Evolutionary conservation across 2,329 filamentous ascomycete genomes (phyloP), one percentile per base, ranked within the genome.

Genomic region (Pseudogymnoascus sp.): DNA sequence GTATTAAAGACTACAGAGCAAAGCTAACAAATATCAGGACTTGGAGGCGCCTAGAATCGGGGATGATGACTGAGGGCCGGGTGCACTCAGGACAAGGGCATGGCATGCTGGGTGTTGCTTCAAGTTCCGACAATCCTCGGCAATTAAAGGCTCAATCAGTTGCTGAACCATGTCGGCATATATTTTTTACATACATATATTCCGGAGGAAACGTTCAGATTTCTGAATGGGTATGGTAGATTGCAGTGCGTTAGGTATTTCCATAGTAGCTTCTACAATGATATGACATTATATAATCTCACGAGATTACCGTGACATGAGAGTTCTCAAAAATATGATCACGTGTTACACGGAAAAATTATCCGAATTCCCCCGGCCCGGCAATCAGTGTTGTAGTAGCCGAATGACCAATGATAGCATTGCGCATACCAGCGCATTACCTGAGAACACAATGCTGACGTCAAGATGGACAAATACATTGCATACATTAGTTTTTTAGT

Each of bases 341-440:
- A 52, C 45, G 45, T 52, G 41, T 2, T 12, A 30, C n/a, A 30
- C 26, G 45, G 45, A 52, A 9, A 52, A 52, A 52, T 52, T 52
- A 52, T 52, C 45, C 45, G 45, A 52, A 15, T 52, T 52, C 30
- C 45, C 45, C 45, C 45, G 45, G 45, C 7, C 45, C 45, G 45
- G 45, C n/a, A 52, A 52, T 52, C 18, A 15, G 21, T 12, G 15
- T 5, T 30, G 45, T 18, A 52, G 45, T 52, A 52, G 45, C 45
- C 45, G 45, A 52, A 33, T 52, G 45, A 13, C 45, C 45, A 52
- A 52, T 52, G 45, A 5, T 26, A 52, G 26, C 45, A 52, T 18
- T 9, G 45, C 45, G 26, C 45, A 52, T 52, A 52, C 6, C 45
- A 52, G 15, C n/a, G 45, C 45, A 33, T 52, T 52, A 19, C 26